phyloP scores from a whole-genome alignment of 2,329 filamentous ascomycete species.

The Claviceps sp. region DNA sequence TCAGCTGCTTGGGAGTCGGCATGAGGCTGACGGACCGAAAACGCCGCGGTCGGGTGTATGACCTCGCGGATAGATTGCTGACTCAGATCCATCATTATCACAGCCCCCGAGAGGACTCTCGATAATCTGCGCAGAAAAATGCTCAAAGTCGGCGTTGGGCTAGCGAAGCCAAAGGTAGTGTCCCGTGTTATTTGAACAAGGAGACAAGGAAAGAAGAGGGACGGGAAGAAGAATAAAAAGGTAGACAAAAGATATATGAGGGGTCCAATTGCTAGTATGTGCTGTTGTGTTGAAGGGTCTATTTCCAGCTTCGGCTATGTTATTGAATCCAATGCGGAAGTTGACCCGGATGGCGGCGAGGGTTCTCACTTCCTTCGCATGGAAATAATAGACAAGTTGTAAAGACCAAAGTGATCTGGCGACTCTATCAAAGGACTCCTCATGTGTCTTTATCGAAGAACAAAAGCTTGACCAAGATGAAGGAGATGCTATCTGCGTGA shows the following conservation, averaged over 20 bases:
- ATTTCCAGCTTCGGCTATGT: background rate
- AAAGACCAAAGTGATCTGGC: background rate
- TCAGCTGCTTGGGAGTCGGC: conserved; percentile 2
- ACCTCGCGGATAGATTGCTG: conserved; percentile 38
- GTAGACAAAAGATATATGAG: background rate
- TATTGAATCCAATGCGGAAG: background rate
- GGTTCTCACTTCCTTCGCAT: background rate
- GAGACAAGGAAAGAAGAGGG: background rate
- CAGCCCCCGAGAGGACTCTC: background rate
- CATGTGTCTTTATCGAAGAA: conserved; percentile 1
- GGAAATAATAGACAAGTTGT: background rate
- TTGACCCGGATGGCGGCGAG: background rate
- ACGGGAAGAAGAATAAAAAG: background rate
- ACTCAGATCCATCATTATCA: conserved; percentile 37
- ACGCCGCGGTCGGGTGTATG: conserved; percentile 45
- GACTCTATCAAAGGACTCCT: background rate
- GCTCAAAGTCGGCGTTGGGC: background rate
- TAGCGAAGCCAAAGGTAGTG: too few relatives aligned
- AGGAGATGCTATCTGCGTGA: background rate
- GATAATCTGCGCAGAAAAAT: background rate
- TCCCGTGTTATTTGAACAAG: background rate
- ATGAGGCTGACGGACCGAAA: conserved; percentile 12
- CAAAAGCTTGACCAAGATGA: background rate
- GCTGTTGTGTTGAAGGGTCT: background rate
- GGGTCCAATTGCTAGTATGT: background rate